These are phyloP conservation scores for Cytospora schulzeri DNA, from an alignment of 2,329 filamentous ascomycete species.

Conservation along the genomic window DNA sequence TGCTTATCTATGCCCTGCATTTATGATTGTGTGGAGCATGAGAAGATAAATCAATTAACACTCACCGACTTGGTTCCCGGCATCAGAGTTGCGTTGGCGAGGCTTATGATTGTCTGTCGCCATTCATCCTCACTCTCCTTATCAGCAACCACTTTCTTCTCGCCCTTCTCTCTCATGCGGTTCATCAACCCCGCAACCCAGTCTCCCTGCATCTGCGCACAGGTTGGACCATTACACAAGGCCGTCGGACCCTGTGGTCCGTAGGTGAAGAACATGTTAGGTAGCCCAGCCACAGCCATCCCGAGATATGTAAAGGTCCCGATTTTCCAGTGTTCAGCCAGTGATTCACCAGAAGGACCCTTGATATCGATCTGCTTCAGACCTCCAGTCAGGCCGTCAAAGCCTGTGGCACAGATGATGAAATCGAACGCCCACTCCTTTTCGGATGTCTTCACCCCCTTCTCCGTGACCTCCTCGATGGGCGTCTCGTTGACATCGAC, in stretches of 20 bases:
- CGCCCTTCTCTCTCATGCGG: conserved; percentile 34
- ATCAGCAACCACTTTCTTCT: conserved; percentile 37
- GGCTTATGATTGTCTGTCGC: conserved; percentile 33
- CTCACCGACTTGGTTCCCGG: conserved; percentile 35
- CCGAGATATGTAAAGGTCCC: conserved; percentile 45
- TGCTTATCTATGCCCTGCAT: neutral
- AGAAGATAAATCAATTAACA: neutral
- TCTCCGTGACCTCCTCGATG: conserved; percentile 31
- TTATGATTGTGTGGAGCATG: neutral
- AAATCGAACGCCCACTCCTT: conserved; percentile 24
- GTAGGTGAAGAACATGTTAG: conserved; percentile 49
- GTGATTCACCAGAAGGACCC: conserved; percentile 35
- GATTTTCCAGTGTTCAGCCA: conserved; percentile 41
- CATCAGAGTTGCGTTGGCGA: conserved; percentile 38
- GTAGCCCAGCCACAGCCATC: conserved; percentile 43
- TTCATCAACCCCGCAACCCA: conserved; percentile 41
- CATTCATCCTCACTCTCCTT: conserved; percentile 38
- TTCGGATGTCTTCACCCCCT: conserved; percentile 33
- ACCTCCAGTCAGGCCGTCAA: conserved; percentile 45
- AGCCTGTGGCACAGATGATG: conserved; percentile 42
- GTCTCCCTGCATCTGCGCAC: conserved; percentile 43
- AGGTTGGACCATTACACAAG: conserved; percentile 44
- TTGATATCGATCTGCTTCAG: conserved; percentile 43
- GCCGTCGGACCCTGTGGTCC: conserved; percentile 44
- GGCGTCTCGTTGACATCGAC: conserved; percentile 36